These are phyloP conservation scores for Penicillium hordei DNA, from an alignment of 2,329 filamentous ascomycete genomes.

Conservation along the genomic window DNA sequence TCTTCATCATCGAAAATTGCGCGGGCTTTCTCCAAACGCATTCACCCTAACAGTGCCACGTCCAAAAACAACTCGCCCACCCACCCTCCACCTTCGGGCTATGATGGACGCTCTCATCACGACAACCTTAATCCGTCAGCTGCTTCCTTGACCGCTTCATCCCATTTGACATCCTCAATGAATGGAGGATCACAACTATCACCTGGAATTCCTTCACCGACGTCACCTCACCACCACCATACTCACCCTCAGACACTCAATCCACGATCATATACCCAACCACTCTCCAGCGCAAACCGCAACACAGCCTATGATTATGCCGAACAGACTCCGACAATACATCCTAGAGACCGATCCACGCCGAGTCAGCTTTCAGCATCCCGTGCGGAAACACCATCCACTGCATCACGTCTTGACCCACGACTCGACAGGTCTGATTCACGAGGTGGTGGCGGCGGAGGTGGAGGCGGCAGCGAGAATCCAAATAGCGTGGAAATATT, in stretches of 20 bases:
- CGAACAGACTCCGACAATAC: slow-evolving; percentile 35
- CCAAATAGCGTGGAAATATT: slow-evolving; percentile 79
- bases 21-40: slow-evolving; percentile 73
- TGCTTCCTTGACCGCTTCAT: slow-evolving; percentile 68
- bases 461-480: slow-evolving; percentile 1
- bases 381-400: slow-evolving; percentile 34
- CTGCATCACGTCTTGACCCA: slow-evolving; percentile 17
- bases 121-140: slow-evolving; percentile 66
- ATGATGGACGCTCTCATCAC: slow-evolving; percentile 62
- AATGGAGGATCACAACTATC: slow-evolving; percentile 60
- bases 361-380: slow-evolving; percentile 33
- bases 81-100: slow-evolving; percentile 63
- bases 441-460: slow-evolving; percentile 24
- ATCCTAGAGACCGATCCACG: slow-evolving; percentile 36
- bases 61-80: slow-evolving; percentile 78
- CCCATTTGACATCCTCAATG: slow-evolving; percentile 65
- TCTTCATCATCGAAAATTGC: slow-evolving; percentile 58
- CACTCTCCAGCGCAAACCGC: slow-evolving; percentile 29
- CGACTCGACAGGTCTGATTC: slow-evolving; percentile 29
- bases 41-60: slow-evolving; percentile 64
- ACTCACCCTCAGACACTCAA: slow-evolving; percentile 44
- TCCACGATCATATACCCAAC: slow-evolving; percentile 45
- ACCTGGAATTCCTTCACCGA: slow-evolving; percentile 51
- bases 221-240: slow-evolving; percentile 43
- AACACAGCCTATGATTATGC: slow-evolving; percentile 38